phyloP scores from a whole-genome alignment of 2,329 filamentous ascomycete species.

The Sclerotinia trifoliorum region DNA sequence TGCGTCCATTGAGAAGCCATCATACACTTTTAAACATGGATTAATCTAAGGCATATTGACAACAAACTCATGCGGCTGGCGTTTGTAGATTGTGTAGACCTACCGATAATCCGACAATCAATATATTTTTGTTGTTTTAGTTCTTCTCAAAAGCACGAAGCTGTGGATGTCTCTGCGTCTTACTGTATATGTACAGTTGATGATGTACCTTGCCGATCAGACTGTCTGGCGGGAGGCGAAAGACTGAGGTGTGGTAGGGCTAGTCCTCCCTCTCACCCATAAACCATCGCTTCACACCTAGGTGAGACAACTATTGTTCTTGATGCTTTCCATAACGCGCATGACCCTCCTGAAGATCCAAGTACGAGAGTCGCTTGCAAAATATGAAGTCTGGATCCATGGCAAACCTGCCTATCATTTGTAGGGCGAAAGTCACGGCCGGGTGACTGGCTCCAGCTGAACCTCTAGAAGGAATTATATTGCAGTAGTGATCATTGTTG shows the following conservation, averaged over 20 bases:
- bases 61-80: constrained; percentile 30
- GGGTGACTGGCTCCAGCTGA: constrained; percentile 17
- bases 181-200: constrained; percentile 13
- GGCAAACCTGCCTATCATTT: constrained; percentile 9
- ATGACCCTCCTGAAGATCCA: constrained; percentile 22
- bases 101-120: not conserved
- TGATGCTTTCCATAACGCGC: constrained; percentile 14
- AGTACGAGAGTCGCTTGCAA: constrained; percentile 17
- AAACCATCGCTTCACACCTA: not conserved
- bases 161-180: constrained; percentile 9
- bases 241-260: constrained; percentile 4
- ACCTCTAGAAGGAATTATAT: constrained; percentile 2
- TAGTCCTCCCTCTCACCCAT: constrained; percentile 13
- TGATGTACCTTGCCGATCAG: constrained; percentile 18
- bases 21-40: constrained; percentile 17
- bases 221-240: constrained; percentile 9
- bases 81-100: constrained; percentile 20
- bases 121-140: constrained; percentile 5
- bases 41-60: constrained; percentile 23
- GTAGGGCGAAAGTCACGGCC: constrained; percentile 6
- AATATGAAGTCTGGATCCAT: constrained; percentile 13
- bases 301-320: constrained; percentile 7
- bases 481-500: constrained; percentile 2
- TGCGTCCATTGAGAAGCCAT: constrained; percentile 26
- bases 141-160: constrained; percentile 10